Base-by-base conservation (phyloP, 2,329 filamentous ascomycete genomes). In the Spiromastix sp. region DNA sequence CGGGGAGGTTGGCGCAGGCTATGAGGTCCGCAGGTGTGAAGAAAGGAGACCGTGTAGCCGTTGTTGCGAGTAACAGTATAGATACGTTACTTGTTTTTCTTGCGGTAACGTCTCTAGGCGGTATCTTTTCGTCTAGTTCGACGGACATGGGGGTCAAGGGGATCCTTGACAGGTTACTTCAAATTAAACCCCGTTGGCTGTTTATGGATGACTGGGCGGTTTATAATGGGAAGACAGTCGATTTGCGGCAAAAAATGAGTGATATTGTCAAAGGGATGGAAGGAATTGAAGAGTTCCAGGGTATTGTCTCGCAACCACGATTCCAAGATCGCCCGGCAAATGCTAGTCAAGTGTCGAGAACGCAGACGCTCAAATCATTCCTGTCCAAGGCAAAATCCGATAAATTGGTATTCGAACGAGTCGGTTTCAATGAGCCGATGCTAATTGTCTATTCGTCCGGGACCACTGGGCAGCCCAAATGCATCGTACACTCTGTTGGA, bases 101-200 rank as follows among this genome's bases (percentile, higher is more conserved):
- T 39, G 84, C 81, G 0, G 70, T 76, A 0, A 72, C 72, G 1
- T 77, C 79, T 55, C 49, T 91, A 1, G 85, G 85, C 0, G 85
- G 69, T 1, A 55, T 93, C 1, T 91, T 91, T 53, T 82, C 76
- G 45, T 81, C 74, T 31, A 79, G 74, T 35, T 83, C 78, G 5
- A 89, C 85, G 0, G 85, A 93, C 56, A 91, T 91, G 79, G 85
- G 85, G 0, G 77, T 79, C 10, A 77, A 79, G 42, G 85, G 84
- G 0, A 72, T 93, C 12, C 48, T 93, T 46, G 82, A 91, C 56
- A 67, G 85, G 21, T 66, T 83, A 17, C 60, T 77, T 32, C 84
- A 91, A 63, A 77, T 91, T 40, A 69, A 78, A 45, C 85, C 85
- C 3, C 79, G 74, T 56, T 83, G 75, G 52, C 67, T 93, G n/a